Base-by-base conservation (phyloP, 78 protist species). In the Dictyostelium capitatum region DNA sequence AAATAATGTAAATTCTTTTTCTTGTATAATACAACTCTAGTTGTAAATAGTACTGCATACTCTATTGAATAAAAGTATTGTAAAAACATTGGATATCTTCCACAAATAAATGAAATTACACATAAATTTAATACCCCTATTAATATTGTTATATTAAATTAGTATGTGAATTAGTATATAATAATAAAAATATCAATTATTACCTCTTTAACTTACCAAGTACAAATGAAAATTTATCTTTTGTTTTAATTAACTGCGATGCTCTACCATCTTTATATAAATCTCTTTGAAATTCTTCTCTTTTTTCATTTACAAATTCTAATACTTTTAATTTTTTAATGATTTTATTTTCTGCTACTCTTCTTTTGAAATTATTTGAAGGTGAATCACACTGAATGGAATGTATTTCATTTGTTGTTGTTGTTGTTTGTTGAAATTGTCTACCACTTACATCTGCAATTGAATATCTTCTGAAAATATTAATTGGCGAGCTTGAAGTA, bases 1-100 rank as follows among this genome's bases (percentile, higher is more conserved):
- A 93, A 93, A 20, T 93, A 93, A 43, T 93, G 96, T 51, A 70
- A 64, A 19, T 91, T 91, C 65, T 77, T 83, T 48, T 65, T 47
- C 56, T 69, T 80, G 43, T 91, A 91, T 23, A 51, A 70, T 20
- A 67, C 37, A 6, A 91, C 19, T 65, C 95, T 74, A 5, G 57
- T 56, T 43, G 77, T 8, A 32, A 91, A 82, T 23, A 80, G 43
- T 14, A 87, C 14, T 32, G 48, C 1, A 77, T 59, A 87, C 32
- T 87, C 93, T 0, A 30, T 57, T 20, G 93, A 10, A 77, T 48
- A 87, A 5, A 87, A 25, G 32, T 77, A 30, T 30, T 82, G 84
- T 47, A 87, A 59, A 9, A 30, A n/a, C 12, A 20, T 30, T 9
- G 93, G 93, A 62, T 19, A 56, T 56, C 51, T 62, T 1, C 93